Conservation (phyloP, 2,329 filamentous ascomycete species). For the Penicillium sp. region DNA sequence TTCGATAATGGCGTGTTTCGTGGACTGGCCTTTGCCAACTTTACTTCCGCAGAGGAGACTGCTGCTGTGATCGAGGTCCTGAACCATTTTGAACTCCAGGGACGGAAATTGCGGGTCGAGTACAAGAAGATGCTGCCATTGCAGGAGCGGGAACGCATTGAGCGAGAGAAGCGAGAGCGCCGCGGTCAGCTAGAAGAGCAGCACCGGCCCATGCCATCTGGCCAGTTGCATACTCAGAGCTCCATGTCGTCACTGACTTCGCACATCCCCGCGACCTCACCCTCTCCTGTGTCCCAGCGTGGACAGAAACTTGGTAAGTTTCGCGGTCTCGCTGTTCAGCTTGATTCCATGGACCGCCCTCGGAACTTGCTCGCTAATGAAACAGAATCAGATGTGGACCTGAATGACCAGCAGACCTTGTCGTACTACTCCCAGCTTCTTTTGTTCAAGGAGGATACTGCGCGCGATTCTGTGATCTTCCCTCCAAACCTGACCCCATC, state of each 20-base stretch:
- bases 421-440: constrained; percentile 86
- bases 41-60: constrained; percentile 91
- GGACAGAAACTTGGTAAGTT: constrained; percentile 35
- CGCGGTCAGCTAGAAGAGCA: constrained; percentile 95
- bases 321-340: too few relatives aligned
- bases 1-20: constrained; percentile 98
- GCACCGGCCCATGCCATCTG: constrained; percentile 64
- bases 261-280: constrained; percentile 58
- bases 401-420: constrained; percentile 84
- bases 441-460: constrained; percentile 75
- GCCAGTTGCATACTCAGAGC: constrained; percentile 71
- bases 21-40: constrained; percentile 94
- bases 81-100: constrained; percentile 93
- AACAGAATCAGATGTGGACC: constrained; percentile 60
- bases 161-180: constrained; percentile 92
- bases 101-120: constrained; percentile 88
- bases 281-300: constrained; percentile 60
- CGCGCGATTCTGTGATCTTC: constrained; percentile 77
- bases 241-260: constrained; percentile 75
- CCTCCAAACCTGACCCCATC: constrained; percentile 71
- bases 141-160: constrained; percentile 89
- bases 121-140: constrained; percentile 99
- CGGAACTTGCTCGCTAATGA: constrained; percentile 8
- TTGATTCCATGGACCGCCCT: too few relatives aligned
- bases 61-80: constrained; percentile 84